Evolutionary conservation across 805 yeast species (phyloP).

Genomic region (Pichia californica): DNA sequence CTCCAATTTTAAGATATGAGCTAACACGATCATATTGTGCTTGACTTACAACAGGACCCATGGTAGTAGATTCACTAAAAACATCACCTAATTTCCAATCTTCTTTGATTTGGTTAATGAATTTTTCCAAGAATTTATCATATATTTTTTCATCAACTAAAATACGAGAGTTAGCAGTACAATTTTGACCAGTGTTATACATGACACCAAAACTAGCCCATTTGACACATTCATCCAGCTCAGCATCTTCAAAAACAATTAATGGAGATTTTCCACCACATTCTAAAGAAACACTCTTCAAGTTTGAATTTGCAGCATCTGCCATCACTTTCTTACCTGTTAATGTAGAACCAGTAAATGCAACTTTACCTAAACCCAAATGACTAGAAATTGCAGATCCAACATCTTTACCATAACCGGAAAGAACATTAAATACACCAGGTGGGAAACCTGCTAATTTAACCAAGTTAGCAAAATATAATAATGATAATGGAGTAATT

Average conservation of each 20-base stretch:
- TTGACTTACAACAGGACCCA: constrained; percentile 60
- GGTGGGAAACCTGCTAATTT: constrained; percentile 69
- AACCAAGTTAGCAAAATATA: constrained; percentile 52
- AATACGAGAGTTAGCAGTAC: constrained; percentile 61
- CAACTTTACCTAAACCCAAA: constrained; percentile 49
- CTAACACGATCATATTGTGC: constrained; percentile 48
- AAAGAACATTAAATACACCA: constrained; percentile 65
- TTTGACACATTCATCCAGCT: constrained; percentile 56
- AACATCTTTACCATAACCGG: constrained; percentile 63
- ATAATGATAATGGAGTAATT: constrained; percentile 65
- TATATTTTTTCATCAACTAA: constrained; percentile 51
- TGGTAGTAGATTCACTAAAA: constrained; percentile 38
- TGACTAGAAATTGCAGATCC: constrained; percentile 65
- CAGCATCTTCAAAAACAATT: constrained; percentile 57
- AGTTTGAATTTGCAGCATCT: constrained; percentile 57
- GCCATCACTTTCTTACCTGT: constrained; percentile 63
- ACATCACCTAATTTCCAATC: constrained; percentile 54
- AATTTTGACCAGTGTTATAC: constrained; percentile 61
- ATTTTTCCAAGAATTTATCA: constrained; percentile 43
- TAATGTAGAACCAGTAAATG: constrained; percentile 61
- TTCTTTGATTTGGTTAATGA: constrained; percentile 38
- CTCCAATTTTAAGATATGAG: constrained; percentile 39
- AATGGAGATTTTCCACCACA: constrained; percentile 72
- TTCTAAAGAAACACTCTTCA: constrained; percentile 61
- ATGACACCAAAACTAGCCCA: constrained; percentile 64